Base-by-base conservation (phyloP, 2,329 filamentous ascomycete genomes). In the Penicillium sp. region DNA sequence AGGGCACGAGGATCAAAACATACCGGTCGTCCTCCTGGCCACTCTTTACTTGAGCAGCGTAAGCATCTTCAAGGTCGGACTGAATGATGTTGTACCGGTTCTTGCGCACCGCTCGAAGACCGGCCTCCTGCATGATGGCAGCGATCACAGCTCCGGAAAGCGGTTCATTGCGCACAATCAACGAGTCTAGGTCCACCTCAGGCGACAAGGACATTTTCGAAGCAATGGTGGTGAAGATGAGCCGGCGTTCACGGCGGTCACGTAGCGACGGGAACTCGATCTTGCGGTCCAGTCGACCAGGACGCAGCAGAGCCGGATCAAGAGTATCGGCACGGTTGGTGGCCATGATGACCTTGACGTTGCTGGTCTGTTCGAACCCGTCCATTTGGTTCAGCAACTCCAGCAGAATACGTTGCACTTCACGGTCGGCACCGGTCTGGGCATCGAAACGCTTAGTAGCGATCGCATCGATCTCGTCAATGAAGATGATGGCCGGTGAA, bases 291-390 rank as follows among this genome's bases (percentile, higher is more conserved):
- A 98, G 76, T 72, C 92, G 88, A 52, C 92, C 92, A 20, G 92
- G 92, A 56, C 92, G 87, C 45, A 98, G 79, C 45, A 98, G 76
- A 28, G 92, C 92, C 11, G 92, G 92, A 63, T 98, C 92, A 50
- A 98, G 77, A 5, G 92, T 98, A 66, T 96, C 92, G 51, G 92
- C 90, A 64, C 92, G 84, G 74, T 98, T 98, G 52, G 92, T 98
- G 52, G 92, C 92, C 92, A 98, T 98, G 71, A 98, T 98, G 64
- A 98, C 92, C 74, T 98, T 98, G 69, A 98, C 92, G 67, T 98
- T 98, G 64, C 87, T 85, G 0, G 88, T 95, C 69, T 98, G 92
- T 66, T 98, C 92, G 72, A 98, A 98, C 50, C 92, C 92, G 64
- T 98, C 92, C 92, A 98, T 98, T 70, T 98, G 92, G 72, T 98